Evolutionary conservation across 1,139 yeast species (phyloP).

Genomic region (Scheffersomyces segobiensis): DNA sequence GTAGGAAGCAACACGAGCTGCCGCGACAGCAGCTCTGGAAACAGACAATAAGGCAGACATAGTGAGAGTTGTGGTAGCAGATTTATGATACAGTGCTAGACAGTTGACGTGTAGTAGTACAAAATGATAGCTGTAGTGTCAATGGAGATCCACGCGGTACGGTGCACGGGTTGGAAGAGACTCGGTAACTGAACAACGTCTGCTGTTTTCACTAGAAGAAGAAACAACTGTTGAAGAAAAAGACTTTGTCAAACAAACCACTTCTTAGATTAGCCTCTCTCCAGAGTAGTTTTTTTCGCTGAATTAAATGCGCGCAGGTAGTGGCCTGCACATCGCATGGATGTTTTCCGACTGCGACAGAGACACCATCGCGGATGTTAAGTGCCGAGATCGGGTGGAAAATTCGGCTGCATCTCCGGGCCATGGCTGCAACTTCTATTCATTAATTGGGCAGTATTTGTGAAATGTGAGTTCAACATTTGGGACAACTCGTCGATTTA

Average conservation of each 20-base stretch:
- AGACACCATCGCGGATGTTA: neutral
- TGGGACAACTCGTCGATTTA: neutral
- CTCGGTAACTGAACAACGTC: neutral
- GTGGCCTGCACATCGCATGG: constrained; percentile 1
- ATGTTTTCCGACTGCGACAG: constrained; percentile 1
- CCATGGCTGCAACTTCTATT: neutral
- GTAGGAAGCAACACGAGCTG: constrained; percentile 13
- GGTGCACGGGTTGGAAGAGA: neutral
- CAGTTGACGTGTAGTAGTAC: neutral
- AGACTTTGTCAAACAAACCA: neutral
- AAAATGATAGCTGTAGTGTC: neutral
- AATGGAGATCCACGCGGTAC: neutral
- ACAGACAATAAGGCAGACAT: constrained; percentile 38
- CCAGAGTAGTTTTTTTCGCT: neutral
- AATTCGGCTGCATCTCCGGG: neutral
- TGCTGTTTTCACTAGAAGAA: constrained; percentile 2
- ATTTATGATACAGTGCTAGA: neutral
- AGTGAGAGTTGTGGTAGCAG: neutral
- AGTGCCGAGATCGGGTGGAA: neutral
- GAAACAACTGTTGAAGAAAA: constrained; percentile 1
- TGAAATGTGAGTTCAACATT: neutral
- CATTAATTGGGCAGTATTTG: neutral
- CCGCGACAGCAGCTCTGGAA: constrained; percentile 24
- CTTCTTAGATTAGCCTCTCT: neutral
- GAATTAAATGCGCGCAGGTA: neutral